phyloP scores from a whole-genome alignment of 495 filamentous ascomycete species.

The Neurospora africana region DNA sequence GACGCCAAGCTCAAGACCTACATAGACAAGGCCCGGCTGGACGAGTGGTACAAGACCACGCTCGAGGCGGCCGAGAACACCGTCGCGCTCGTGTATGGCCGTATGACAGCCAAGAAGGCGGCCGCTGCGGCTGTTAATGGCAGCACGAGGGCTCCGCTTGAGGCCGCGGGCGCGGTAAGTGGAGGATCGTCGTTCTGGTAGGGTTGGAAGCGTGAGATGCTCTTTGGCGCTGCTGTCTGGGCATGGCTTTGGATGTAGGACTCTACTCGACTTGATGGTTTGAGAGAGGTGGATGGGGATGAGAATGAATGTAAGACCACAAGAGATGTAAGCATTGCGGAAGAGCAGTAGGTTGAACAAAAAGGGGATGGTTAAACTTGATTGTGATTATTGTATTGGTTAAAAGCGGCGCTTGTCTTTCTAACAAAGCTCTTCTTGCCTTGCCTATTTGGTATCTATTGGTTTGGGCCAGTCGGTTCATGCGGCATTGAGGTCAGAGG shows the following conservation, averaged over 20 bases:
- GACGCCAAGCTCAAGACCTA: conserved; percentile 38
- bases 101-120: conserved; percentile 4
- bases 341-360: background rate
- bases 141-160: background rate
- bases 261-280: background rate
- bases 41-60: conserved; percentile 40
- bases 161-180: background rate
- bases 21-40: conserved; percentile 49
- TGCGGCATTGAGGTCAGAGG: background rate
- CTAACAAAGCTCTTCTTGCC: background rate
- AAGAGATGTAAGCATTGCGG: background rate
- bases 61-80: conserved; percentile 21
- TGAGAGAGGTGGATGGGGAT: background rate
- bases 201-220: background rate
- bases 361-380: background rate
- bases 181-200: background rate
- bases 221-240: background rate
- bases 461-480: background rate
- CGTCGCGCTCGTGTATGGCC: conserved; percentile 8
- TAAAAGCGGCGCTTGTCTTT: background rate
- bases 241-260: background rate
- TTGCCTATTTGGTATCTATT: background rate
- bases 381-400: background rate
- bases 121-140: background rate
- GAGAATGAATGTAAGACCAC: background rate